Evolutionary conservation across 768 basidiomycete species (phyloP).

Genomic region (Kwoniella botswanensis): DNA sequence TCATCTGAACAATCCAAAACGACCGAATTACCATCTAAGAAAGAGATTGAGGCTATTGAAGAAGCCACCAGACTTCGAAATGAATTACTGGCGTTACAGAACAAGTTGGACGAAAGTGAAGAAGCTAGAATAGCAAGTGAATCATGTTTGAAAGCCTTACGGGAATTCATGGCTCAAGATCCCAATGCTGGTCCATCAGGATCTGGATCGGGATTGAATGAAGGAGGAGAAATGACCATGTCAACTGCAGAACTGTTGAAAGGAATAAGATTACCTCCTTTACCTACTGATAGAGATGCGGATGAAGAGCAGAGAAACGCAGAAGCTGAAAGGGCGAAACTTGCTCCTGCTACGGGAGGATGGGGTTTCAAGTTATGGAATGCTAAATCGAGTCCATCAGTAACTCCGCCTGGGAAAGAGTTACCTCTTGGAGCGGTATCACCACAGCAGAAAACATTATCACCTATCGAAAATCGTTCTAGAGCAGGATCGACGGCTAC

Average conservation of each 20-base stretch:
- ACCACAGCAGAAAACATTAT: slow-evolving; percentile 31
- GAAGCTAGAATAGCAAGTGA: slow-evolving; percentile 90
- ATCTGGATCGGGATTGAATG: neutral
- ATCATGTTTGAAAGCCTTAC: slow-evolving; percentile 76
- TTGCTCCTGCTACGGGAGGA: slow-evolving; percentile 27
- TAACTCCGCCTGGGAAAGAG: slow-evolving; percentile 12
- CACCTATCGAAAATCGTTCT: slow-evolving; percentile 30
- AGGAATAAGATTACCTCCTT: slow-evolving; percentile 56
- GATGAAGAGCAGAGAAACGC: slow-evolving; percentile 30
- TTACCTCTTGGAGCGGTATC: slow-evolving; percentile 12
- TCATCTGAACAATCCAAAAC: slow-evolving; percentile 4
- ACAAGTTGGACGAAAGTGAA: slow-evolving; percentile 74
- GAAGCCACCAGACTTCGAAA: slow-evolving; percentile 60
- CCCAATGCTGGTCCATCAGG: slow-evolving; percentile 8
- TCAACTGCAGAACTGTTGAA: slow-evolving; percentile 31
- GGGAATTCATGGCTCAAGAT: slow-evolving; percentile 64
- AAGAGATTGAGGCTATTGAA: slow-evolving; percentile 22
- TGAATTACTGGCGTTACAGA: slow-evolving; percentile 67
- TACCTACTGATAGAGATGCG: slow-evolving; percentile 58
- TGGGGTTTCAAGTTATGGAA: slow-evolving; percentile 45
- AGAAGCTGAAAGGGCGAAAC: slow-evolving; percentile 24
- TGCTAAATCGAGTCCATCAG: slow-evolving; percentile 3
- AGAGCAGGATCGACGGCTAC: slow-evolving; percentile 30
- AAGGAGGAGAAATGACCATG: slow-evolving; percentile 24
- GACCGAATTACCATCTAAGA: slow-evolving; percentile 15